Percentiles rank a stretch among this genome's conserved stretches.
Evolutionary conservation across 106 monocot genomes (phyloP).

Genomic region (Ottelia alismoides): DNA sequence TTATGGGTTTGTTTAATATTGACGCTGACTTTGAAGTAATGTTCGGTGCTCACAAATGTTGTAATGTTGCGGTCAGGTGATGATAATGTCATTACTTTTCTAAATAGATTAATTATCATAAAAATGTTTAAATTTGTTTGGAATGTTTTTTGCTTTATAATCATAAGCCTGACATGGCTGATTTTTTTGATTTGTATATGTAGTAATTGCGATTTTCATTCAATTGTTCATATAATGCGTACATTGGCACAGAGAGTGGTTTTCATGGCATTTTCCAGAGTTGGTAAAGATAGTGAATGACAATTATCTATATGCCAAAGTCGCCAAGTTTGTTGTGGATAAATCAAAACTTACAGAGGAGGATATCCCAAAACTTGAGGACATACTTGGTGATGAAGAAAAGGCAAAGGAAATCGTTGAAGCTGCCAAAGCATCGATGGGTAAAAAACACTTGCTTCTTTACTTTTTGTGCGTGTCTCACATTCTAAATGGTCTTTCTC

Average conservation of each 20-base stretch:
- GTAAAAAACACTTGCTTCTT: constrained; percentile 13
- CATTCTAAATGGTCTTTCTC: not conserved
- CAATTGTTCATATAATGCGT: too few relatives aligned
- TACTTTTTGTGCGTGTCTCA: not conserved
- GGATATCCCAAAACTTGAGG: constrained; percentile 53
- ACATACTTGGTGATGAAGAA: constrained; percentile 88
- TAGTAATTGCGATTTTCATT: too few relatives aligned
- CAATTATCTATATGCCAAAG: constrained; percentile 81
- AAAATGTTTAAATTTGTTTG: not conserved
- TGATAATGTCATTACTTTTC: too few relatives aligned
- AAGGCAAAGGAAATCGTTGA: constrained; percentile 90
- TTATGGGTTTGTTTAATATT: too few relatives aligned
- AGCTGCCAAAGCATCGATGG: constrained; percentile 99
- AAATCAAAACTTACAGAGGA: constrained; percentile 71
- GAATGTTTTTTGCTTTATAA: too few relatives aligned
- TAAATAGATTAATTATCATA: too few relatives aligned
- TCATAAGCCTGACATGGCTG: too few relatives aligned
- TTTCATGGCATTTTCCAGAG: constrained; percentile 93
- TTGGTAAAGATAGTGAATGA: constrained; percentile 86
- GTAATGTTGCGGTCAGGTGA: too few relatives aligned
- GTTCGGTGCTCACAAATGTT: too few relatives aligned
- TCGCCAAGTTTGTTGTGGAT: constrained; percentile 68
- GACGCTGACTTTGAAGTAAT: too few relatives aligned
- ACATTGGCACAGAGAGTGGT: constrained; percentile 96
- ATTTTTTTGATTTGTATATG: too few relatives aligned